A percentile compares a stretch with the other conserved stretches of the same genome.
Evolutionary conservation across 345 rosid genomes (phyloP).

Genomic region (Euclidium syriacum): DNA sequence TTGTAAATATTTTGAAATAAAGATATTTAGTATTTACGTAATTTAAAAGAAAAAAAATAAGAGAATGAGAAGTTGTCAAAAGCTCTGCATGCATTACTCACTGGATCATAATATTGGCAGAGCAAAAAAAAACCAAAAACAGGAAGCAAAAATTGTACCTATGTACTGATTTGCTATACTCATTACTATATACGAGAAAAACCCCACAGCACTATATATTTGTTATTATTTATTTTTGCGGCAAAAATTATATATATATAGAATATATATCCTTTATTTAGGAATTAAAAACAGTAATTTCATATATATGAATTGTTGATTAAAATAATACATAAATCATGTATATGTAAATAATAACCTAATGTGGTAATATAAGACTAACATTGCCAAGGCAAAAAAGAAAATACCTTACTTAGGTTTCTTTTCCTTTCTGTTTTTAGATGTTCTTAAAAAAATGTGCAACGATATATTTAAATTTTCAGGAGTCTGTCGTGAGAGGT

Average conservation of each 20-base stretch:
- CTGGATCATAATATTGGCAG: slow-evolving; percentile 32
- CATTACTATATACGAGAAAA: slow-evolving; percentile 3
- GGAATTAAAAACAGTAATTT: background rate
- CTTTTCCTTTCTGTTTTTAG: slow-evolving; percentile 13
- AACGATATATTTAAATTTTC: slow-evolving; percentile 21
- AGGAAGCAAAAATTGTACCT: slow-evolving; percentile 21
- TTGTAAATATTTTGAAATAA: background rate
- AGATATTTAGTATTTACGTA: background rate
- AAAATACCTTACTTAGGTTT: slow-evolving; percentile 27
- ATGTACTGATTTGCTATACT: slow-evolving; percentile 23
- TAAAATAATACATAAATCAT: background rate
- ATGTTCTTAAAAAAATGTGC: slow-evolving; percentile 19
- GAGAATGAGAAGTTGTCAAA: slow-evolving; percentile 30
- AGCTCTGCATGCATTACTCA: slow-evolving; percentile 36
- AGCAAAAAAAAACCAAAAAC: slow-evolving; percentile 12
- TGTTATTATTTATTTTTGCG: no score
- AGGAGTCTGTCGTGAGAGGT: slow-evolving; percentile 17
- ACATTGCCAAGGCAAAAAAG: slow-evolving; percentile 23
- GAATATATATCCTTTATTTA: background rate
- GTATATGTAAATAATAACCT: slow-evolving; percentile 13
- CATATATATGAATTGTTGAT: background rate
- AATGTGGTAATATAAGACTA: slow-evolving; percentile 26
- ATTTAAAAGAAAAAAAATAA: background rate
- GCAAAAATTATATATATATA: background rate
- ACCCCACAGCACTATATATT: background rate